A percentile compares a stretch with the other conserved stretches of the same genome.
These are phyloP conservation scores for Fusarium graminum DNA, from an alignment of 2,329 filamentous ascomycete genomes.

Conservation along the genomic window DNA sequence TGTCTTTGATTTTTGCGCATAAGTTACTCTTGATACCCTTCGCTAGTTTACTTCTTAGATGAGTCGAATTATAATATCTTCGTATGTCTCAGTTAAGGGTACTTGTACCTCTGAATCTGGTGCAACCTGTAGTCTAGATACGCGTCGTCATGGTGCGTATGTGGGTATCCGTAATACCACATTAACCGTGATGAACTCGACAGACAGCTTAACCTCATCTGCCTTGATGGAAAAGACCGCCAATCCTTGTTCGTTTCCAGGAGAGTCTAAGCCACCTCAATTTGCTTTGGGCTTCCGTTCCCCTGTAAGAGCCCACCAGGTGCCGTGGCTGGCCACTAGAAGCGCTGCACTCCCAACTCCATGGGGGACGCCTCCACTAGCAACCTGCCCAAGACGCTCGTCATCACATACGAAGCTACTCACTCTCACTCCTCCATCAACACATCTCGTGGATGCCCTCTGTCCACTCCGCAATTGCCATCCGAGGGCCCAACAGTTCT, in stretches of 20 bases:
- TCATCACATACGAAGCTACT: slow-evolving; percentile 40
- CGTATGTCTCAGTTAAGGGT: slow-evolving; percentile 1
- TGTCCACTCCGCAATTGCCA: slow-evolving; percentile 27
- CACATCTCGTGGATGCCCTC: slow-evolving; percentile 35
- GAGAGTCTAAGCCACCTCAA: slow-evolving; percentile 43
- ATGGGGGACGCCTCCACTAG: slow-evolving; percentile 34
- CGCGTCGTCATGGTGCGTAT: slow-evolving; percentile 20
- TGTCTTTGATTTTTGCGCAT: slow-evolving; percentile 31
- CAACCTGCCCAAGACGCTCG: slow-evolving; percentile 30
- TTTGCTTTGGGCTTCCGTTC: slow-evolving; percentile 34
- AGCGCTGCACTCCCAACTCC: slow-evolving; percentile 22
- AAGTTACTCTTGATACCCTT: slow-evolving; percentile 46
- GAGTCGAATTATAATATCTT: slow-evolving; percentile 23
- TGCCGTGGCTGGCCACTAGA: slow-evolving; percentile 30
- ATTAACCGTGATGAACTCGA: slow-evolving; percentile 18
- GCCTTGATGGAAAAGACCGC: slow-evolving; percentile 14
- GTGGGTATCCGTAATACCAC: slow-evolving; percentile 19
- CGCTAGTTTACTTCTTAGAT: slow-evolving; percentile 33
- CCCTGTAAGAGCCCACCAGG: slow-evolving; percentile 22
- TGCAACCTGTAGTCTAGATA: not conserved
- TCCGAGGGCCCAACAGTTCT: slow-evolving; percentile 30
- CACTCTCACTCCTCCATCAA: slow-evolving; percentile 37
- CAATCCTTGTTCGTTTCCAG: slow-evolving; percentile 33
- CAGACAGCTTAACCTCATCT: not conserved
- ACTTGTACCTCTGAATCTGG: not conserved